These are phyloP conservation scores for Rhodotorula toruloides DNA, from an alignment of 768 basidiomycete species.

Conservation along the genomic window DNA sequence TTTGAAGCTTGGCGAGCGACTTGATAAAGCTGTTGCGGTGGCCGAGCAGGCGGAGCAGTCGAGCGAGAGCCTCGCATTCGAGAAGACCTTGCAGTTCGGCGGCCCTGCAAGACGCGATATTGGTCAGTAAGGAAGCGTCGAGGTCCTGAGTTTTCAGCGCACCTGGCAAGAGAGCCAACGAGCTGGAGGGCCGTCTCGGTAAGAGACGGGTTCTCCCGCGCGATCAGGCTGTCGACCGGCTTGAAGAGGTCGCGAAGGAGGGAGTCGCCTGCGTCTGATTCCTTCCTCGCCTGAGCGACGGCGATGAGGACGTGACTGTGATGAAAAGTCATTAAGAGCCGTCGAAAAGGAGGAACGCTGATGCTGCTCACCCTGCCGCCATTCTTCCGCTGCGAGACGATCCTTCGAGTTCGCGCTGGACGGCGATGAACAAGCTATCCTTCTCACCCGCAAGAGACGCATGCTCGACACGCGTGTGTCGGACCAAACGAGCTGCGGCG, in stretches of 20 bases:
- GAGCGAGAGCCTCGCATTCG: slow-evolving; percentile 23
- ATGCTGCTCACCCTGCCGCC: slow-evolving; percentile 39
- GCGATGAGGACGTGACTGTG: slow-evolving; percentile 30
- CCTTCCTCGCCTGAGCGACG: slow-evolving; percentile 17
- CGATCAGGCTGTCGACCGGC: slow-evolving; percentile 10
- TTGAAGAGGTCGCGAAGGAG: slow-evolving; percentile 3
- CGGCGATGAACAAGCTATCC: neutral
- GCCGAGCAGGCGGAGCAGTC: slow-evolving; percentile 58
- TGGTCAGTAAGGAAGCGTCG: neutral
- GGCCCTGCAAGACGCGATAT: neutral
- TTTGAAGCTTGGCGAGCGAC: slow-evolving; percentile 62
- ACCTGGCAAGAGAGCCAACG: slow-evolving; percentile 26
- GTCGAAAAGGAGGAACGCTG: neutral
- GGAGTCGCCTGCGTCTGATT: neutral
- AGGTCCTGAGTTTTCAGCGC: neutral
- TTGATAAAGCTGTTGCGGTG: slow-evolving; percentile 64
- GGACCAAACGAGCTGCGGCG: neutral
- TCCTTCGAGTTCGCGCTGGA: slow-evolving; percentile 11
- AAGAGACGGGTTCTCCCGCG: neutral
- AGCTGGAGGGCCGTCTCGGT: slow-evolving; percentile 19
- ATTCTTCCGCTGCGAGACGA: slow-evolving; percentile 24
- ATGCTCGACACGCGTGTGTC: slow-evolving; percentile 14
- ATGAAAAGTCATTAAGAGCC: too few species aligned
- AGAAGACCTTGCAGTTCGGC: slow-evolving; percentile 27
- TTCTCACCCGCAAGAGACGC: neutral